These are phyloP conservation scores for Amanita phalloides DNA, from an alignment of 768 basidiomycete genomes.

Conservation along the genomic window DNA sequence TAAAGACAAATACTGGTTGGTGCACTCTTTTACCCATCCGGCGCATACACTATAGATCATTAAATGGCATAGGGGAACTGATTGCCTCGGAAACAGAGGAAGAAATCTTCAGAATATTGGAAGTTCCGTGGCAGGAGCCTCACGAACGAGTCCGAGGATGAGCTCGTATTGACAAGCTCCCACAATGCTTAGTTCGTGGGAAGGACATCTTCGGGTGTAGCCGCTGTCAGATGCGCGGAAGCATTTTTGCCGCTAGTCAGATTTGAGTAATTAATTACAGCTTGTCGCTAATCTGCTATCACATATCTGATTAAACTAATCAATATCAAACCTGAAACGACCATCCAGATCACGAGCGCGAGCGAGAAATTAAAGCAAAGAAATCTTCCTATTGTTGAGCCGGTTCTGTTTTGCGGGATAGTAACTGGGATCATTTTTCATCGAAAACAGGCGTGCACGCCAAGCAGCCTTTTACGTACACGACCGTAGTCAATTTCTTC, in stretches of 20 bases:
- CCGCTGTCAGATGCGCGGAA: not conserved
- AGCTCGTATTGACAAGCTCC: not conserved
- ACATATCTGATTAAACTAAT: too few relatives aligned
- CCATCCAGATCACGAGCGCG: too few relatives aligned
- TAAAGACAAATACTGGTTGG: conserved; percentile 51
- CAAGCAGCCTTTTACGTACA: not conserved
- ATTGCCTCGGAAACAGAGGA: conserved; percentile 79
- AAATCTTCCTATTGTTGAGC: too few relatives aligned
- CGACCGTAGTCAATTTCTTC: not conserved
- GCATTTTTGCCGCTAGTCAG: not conserved
- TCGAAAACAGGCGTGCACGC: not conserved
- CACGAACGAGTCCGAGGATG: conserved; percentile 54
- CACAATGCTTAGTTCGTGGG: not conserved
- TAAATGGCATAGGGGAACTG: conserved; percentile 35
- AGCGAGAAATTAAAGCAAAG: too few relatives aligned
- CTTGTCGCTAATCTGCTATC: too few relatives aligned
- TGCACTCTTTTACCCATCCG: conserved; percentile 8
- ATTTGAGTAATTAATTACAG: not conserved
- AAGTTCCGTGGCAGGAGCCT: conserved; percentile 77
- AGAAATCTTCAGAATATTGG: conserved; percentile 74
- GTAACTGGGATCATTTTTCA: not conserved
- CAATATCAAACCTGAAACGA: too few relatives aligned
- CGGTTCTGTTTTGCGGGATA: too few relatives aligned
- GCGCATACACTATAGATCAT: not conserved
- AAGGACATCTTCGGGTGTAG: not conserved